Base-by-base conservation (phyloP, 805 yeast species). In the Wickerhamiella australiensis region DNA sequence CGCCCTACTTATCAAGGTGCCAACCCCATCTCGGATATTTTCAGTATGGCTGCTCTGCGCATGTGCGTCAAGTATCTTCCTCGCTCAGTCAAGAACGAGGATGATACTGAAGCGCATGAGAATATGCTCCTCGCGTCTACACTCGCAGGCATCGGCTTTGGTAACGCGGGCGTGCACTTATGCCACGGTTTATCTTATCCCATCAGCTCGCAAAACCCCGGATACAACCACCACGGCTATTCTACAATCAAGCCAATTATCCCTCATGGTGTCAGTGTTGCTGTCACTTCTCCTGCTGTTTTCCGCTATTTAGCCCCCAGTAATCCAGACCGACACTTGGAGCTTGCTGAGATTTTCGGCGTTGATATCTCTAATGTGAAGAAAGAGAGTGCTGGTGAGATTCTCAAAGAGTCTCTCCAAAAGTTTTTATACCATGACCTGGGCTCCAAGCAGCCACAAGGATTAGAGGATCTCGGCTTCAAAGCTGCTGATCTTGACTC, bases 211-310 rank as follows among this genome's bases (percentile, higher is more conserved):
- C 67, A 66, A 59, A 67, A 67, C 55, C 61, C 57, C 43, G 58
- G 59, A 6, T 67, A 67, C 55, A 58, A 57, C 52, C 70, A 67
- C 49, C 56, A 60, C 9, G 69, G 68, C 26, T 67, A 66, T 56
- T 60, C 55, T 52, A 71, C 63, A 42, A 72, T 61, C 55, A 69
- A 63, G 56, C 66, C 68, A 46, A 68, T 65, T 46, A 61, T 70
- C 44, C 74, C 74, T 11, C 74, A 70, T 50, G 74, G 74, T 29
- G 72, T 70, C 27, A 61, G 67, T 41, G 73, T 70, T 17, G 73
- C 73, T 13, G 70, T 70, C 7, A 64, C 72, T 7, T 63, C 72
- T n/a, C 74, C 74, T 3, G 66, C 70, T 26, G 74, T 70, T 15
- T 67, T 67, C 60, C 54, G 58, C 42, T 66, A 61, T 55, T 64